phyloP scores from a whole-genome alignment of 1,284 basidiomycete species.

The Rugosomyces carneus region DNA sequence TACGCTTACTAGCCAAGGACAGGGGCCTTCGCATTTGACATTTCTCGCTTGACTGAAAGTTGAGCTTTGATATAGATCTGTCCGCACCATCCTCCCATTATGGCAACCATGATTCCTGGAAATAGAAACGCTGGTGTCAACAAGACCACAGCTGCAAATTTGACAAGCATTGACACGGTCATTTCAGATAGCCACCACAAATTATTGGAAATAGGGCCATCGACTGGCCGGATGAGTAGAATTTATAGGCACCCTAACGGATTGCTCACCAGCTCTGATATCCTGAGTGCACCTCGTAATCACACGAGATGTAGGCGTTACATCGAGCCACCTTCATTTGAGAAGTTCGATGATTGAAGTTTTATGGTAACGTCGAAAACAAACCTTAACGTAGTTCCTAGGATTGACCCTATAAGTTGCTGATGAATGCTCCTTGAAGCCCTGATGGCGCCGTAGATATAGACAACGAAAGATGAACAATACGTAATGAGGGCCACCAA shows the following conservation, averaged over 20 bases:
- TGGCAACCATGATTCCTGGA: constrained; percentile 26
- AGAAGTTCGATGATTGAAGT: not conserved
- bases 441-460: constrained; percentile 36
- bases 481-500: constrained; percentile 28
- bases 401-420: constrained; percentile 46
- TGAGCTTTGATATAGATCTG: constrained; percentile 66
- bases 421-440: constrained; percentile 56
- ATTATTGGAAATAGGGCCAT: constrained; percentile 24
- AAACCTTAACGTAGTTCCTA: constrained; percentile 42
- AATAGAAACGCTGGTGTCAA: constrained; percentile 29
- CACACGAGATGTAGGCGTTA: constrained; percentile 48
- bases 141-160: constrained; percentile 26
- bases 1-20: constrained; percentile 51
- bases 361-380: not conserved
- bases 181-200: constrained; percentile 27
- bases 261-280: constrained; percentile 27
- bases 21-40: constrained; percentile 63
- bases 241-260: not conserved
- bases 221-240: constrained; percentile 15
- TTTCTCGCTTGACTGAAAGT: constrained; percentile 71
- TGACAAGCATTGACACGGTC: constrained; percentile 26
- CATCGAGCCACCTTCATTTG: constrained; percentile 40
- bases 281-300: constrained; percentile 54
- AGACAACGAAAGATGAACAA: constrained; percentile 28
- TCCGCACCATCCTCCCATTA: constrained; percentile 29